A percentile compares a stretch with the other conserved stretches of the same genome.
Conservation (phyloP, 257 asterid species). For the Leonotis leonurus region DNA sequence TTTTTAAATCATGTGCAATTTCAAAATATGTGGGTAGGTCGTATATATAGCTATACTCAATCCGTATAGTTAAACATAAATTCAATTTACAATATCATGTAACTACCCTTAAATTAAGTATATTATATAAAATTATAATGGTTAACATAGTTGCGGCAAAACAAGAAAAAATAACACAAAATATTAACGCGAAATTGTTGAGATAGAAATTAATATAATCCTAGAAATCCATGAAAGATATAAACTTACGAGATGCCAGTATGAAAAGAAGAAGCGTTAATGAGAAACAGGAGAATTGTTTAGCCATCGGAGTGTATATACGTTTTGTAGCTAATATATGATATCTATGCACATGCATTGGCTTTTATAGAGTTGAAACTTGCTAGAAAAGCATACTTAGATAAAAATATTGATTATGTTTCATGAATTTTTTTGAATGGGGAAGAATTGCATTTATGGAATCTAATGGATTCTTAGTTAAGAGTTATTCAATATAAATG, state of each 20-base stretch:
- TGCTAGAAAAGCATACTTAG: not conserved
- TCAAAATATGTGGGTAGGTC: too few relatives aligned
- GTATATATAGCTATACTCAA: too few relatives aligned
- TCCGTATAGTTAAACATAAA: not conserved
- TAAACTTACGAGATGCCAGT: constrained; percentile 5
- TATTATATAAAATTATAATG: too few relatives aligned
- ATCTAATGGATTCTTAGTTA: not conserved
- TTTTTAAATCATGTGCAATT: too few relatives aligned
- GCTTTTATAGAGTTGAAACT: not conserved
- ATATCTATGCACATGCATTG: not conserved
- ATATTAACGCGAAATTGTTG: too few relatives aligned
- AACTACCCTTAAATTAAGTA: too few relatives aligned
- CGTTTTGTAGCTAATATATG: too few relatives aligned
- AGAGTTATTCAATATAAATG: not conserved
- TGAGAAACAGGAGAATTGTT: not conserved
- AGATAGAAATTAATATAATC: too few relatives aligned
- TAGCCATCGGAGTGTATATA: not conserved
- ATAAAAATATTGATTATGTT: not conserved
- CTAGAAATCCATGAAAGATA: too few relatives aligned
- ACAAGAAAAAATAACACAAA: too few relatives aligned
- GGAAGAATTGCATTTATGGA: not conserved
- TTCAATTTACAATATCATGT: not conserved
- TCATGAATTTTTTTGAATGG: not conserved
- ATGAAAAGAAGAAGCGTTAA: not conserved
- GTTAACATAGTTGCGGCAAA: too few relatives aligned